Conservation (phyloP, 257 asterid genomes). For the Mitragyna speciosa region DNA sequence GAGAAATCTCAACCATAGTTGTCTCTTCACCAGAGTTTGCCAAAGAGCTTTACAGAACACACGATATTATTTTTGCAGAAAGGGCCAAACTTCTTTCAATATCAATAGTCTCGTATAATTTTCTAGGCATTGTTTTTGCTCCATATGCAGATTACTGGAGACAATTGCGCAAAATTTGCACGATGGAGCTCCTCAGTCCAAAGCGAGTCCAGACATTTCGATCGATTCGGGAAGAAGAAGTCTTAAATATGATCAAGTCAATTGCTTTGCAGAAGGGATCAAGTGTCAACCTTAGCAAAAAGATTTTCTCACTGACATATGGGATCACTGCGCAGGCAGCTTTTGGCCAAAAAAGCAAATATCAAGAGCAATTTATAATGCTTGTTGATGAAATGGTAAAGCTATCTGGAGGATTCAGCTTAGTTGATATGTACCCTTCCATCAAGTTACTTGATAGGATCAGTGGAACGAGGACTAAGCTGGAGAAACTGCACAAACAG, state of each 20-base stretch:
- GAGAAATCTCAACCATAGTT: not conserved
- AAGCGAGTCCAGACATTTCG: not conserved
- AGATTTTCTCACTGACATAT: not conserved
- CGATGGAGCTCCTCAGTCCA: not conserved
- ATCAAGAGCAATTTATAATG: slow-evolving; percentile 5
- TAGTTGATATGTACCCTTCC: not conserved
- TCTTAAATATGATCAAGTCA: not conserved
- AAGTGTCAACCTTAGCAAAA: slow-evolving; percentile 7
- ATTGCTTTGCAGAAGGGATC: not conserved
- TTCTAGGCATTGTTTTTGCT: not conserved
- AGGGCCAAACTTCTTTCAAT: not conserved
- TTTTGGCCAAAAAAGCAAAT: slow-evolving; percentile 5
- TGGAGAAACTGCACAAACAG: not conserved
- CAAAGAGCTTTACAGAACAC: not conserved
- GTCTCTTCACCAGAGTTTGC: not conserved
- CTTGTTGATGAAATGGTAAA: not conserved
- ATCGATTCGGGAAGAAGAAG: slow-evolving; percentile 7
- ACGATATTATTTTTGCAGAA: not conserved
- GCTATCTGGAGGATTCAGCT: not conserved
- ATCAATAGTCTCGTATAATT: not conserved
- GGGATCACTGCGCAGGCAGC: not conserved
- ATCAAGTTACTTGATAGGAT: not conserved
- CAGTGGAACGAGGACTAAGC: not conserved
- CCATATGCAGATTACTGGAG: slow-evolving; percentile 8
- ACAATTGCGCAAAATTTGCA: not conserved